A percentile compares a stretch with the other conserved stretches of the same genome.
Conservation (phyloP, 202 grass and related monocot genomes). For the Brachypodium distachyon region DNA sequence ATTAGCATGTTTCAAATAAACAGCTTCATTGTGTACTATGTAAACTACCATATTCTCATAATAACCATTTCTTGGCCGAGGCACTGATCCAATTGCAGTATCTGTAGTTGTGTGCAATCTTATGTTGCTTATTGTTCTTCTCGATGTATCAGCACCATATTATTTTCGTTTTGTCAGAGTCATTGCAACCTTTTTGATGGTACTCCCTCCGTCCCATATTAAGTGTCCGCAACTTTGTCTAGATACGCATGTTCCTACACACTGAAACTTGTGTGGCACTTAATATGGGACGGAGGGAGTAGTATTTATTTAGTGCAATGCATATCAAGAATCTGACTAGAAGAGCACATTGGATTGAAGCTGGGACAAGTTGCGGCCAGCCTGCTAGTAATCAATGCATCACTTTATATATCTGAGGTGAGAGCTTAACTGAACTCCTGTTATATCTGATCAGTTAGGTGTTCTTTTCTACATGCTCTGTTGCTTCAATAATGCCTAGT, state of each 20-base stretch:
- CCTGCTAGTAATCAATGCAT: slow-evolving; percentile 22
- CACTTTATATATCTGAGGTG: slow-evolving; percentile 9
- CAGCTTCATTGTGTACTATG: neutral
- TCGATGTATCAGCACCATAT: neutral
- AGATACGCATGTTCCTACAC: too few species aligned
- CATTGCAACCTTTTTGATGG: neutral
- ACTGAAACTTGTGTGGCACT: too few species aligned
- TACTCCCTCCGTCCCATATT: too few species aligned
- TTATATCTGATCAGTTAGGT: slow-evolving; percentile 19
- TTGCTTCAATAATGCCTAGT: neutral
- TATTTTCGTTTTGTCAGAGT: neutral
- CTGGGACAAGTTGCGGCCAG: neutral
- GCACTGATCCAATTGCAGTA: neutral
- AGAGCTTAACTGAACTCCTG: slow-evolving; percentile 10
- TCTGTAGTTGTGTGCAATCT: neutral
- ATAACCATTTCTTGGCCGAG: neutral
- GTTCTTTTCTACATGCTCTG: neutral
- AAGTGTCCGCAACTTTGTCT: too few species aligned
- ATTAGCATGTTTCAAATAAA: too few species aligned
- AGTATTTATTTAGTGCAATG: slow-evolving; percentile 13
- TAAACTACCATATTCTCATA: neutral
- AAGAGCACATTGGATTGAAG: slow-evolving; percentile 23
- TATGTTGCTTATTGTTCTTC: neutral
- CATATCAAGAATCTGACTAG: neutral
- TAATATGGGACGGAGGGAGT: too few species aligned